Percentiles rank a stretch among this genome's conserved stretches.
phyloP scores from a whole-genome alignment of 208 protist species.

The Strigomonas galati region DNA sequence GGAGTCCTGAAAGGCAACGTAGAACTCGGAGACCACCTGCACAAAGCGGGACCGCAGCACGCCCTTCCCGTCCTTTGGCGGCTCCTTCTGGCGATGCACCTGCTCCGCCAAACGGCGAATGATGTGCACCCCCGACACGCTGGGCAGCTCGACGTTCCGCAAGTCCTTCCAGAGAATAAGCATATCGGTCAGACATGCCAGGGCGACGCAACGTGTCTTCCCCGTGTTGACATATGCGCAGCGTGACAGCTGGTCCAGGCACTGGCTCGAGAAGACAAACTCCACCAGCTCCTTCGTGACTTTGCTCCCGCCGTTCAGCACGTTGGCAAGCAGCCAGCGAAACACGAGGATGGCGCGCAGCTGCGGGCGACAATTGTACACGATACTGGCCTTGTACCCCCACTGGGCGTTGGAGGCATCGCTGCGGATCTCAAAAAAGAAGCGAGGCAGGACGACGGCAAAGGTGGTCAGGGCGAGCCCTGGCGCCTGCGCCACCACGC shows the following conservation, averaged over 20 bases:
- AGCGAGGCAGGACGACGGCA: slow-evolving; percentile 40
- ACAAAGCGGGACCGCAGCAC: slow-evolving; percentile 57
- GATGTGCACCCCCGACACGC: slow-evolving; percentile 39
- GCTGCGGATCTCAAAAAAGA: slow-evolving; percentile 67
- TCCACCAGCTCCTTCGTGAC: background rate
- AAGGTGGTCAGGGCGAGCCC: slow-evolving; percentile 51
- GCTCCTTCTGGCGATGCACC: slow-evolving; percentile 35
- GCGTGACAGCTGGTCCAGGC: slow-evolving; percentile 42
- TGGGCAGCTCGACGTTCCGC: slow-evolving; percentile 11
- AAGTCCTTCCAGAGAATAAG: slow-evolving; percentile 29
- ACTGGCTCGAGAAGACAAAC: slow-evolving; percentile 39
- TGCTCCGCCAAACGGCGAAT: slow-evolving; percentile 73
- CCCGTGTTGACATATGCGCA: slow-evolving; percentile 54
- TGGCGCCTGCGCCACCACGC: slow-evolving; percentile 46
- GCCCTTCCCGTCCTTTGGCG: background rate
- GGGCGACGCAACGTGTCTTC: slow-evolving; percentile 64
- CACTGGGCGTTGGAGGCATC: slow-evolving; percentile 59
- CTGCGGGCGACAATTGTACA: slow-evolving; percentile 62
- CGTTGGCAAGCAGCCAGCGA: slow-evolving; percentile 37
- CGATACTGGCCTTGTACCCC: slow-evolving; percentile 77
- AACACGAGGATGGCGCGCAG: slow-evolving; percentile 62
- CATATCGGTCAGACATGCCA: slow-evolving; percentile 61
- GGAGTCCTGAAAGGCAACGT: slow-evolving; percentile 59
- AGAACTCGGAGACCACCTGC: slow-evolving; percentile 68
- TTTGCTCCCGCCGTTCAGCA: slow-evolving; percentile 19